Evolutionary conservation across 2,329 filamentous ascomycete genomes (phyloP).

Genomic region (Trichoderma atroviride): DNA sequence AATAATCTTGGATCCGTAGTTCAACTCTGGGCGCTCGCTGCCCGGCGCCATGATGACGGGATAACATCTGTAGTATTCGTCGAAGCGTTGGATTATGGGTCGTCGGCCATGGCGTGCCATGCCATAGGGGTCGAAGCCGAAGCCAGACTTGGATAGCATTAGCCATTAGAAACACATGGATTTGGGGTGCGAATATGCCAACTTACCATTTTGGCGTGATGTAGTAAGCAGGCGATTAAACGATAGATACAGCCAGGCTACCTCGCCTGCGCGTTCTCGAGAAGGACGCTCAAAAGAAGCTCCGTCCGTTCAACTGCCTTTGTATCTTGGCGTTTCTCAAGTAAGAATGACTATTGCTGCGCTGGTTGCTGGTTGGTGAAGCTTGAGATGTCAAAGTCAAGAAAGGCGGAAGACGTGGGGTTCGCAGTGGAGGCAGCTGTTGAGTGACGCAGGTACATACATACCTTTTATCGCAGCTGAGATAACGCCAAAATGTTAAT

Average conservation of each 20-base stretch:
- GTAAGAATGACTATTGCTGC: background rate
- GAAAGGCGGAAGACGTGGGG: conserved; percentile 30
- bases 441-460: conserved; percentile 39
- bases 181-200: background rate
- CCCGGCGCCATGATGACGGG: conserved; percentile 93
- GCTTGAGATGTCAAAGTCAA: conserved; percentile 25
- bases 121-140: conserved; percentile 52
- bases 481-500: conserved; percentile 27
- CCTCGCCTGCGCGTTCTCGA: background rate
- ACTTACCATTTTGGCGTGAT: conserved; percentile 15
- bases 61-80: conserved; percentile 98
- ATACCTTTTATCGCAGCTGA: conserved; percentile 20
- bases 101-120: conserved; percentile 52
- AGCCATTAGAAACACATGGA: background rate
- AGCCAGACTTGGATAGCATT: conserved; percentile 40
- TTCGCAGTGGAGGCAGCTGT: conserved; percentile 37
- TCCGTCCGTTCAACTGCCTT: background rate
- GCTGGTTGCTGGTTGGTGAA: background rate
- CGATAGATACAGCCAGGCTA: background rate
- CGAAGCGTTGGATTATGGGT: conserved; percentile 74
- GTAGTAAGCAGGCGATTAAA: background rate
- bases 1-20: conserved; percentile 97
- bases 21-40: conserved; percentile 83
- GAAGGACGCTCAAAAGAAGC: background rate
- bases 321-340: background rate